phyloP scores from a whole-genome alignment of 495 filamentous ascomycete species.

The Xylaria flabelliformis region DNA sequence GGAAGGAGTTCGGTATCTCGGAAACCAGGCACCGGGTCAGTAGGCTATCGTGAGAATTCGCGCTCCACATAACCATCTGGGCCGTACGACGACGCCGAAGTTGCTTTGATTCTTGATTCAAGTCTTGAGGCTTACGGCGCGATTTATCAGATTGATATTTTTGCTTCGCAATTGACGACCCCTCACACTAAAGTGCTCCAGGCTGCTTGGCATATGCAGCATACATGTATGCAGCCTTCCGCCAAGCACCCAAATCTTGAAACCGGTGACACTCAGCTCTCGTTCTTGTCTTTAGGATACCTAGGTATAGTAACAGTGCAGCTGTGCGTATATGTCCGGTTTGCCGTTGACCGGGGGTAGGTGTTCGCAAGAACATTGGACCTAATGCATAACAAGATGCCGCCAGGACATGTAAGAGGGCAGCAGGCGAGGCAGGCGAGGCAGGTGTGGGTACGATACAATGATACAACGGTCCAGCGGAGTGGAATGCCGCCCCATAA shows the following conservation, averaged over 20 bases:
- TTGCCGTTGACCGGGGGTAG: not conserved
- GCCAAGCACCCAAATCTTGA: slow-evolving; percentile 15
- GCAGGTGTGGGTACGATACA: not conserved
- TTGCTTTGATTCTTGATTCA: not conserved
- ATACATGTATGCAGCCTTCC: slow-evolving; percentile 4
- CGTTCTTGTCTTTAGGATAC: not conserved
- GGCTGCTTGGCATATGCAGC: slow-evolving; percentile 22
- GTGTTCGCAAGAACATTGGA: not conserved
- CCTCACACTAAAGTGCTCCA: slow-evolving; percentile 17
- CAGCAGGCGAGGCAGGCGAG: no score
- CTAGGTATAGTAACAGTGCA: not conserved
- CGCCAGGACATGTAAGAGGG: not conserved
- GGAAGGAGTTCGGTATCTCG: slow-evolving; percentile 38
- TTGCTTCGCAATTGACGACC: not conserved
- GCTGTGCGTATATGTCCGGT: not conserved
- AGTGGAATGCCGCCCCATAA: not conserved
- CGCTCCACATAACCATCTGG: slow-evolving; percentile 21
- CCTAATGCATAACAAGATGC: not conserved
- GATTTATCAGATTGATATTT: slow-evolving; percentile 9
- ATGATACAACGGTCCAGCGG: not conserved
- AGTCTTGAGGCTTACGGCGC: slow-evolving; percentile 3
- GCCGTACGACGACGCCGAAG: not conserved
- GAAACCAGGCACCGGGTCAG: slow-evolving; percentile 11
- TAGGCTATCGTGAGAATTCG: slow-evolving; percentile 10
- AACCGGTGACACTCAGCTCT: slow-evolving; percentile 1